Evolutionary conservation across 345 rosid genomes (phyloP), one percentile per base, ranked within the genome.

Genomic region (Salix caprea): DNA sequence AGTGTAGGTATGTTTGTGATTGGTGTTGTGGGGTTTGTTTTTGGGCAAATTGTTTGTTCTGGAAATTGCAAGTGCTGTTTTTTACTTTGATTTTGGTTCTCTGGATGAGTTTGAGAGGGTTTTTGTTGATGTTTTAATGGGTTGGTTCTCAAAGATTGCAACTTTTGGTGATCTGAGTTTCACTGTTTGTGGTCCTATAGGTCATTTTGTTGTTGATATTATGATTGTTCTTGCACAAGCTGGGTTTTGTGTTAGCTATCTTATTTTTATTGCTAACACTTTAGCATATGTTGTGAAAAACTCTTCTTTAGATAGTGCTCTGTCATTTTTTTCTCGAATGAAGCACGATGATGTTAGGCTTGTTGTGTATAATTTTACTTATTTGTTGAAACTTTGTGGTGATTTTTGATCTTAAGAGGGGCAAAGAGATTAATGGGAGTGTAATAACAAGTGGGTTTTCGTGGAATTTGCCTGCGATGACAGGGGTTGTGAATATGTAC

Each of bases 211-310:
- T 7, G 92, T 91, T 34, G 97, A 91, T 70, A 56, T 40, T 3
- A 89, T 90, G 92, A 86, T 91, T 7, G 87, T 90, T 34, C 89
- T 91, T 28, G 82, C 97, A 0, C 94, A 90, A 75, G 88, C 91
- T 7, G 91, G 91, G 18, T 91, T 91, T 68, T 91, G 97, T 68
- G 85, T 89, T 15, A 90, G 94, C 39, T 90, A 90, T 75, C 82
- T 90, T 1, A 87, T 90, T 60, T 89, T 91, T 65, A 86, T 91
- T 19, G 79, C 90, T 40, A 88, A 88, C 72, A 89, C 94, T 1
- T 73, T 89, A 79, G 91, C 87, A 12, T 72, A 83, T 91, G 64
- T 91, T 88, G 30, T 0, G 2, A 28, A 28, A 28, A 28, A 28
- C 30, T 28, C 30, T 28, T 28, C 30, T 28, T 28, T 28, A 28